phyloP scores from a whole-genome alignment of 441 rosid genomes.

The Erodium texanum region DNA sequence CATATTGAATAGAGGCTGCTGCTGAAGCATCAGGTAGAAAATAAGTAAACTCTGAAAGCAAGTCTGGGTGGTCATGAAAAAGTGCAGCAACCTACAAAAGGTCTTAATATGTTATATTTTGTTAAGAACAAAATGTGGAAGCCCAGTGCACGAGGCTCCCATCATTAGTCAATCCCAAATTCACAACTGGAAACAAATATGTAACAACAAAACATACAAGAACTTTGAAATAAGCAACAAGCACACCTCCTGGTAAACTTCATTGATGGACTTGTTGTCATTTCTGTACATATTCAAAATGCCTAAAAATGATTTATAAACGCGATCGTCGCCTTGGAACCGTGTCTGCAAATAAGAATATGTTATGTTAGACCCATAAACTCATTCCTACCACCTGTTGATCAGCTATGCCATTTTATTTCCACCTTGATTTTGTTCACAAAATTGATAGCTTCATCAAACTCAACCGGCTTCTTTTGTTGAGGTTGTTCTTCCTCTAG shows the following conservation, averaged over 20 bases:
- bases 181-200: constrained; percentile 7
- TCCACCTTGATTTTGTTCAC: constrained; percentile 97
- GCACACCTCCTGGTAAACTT: constrained; percentile 84
- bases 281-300: constrained; percentile 92
- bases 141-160: background rate
- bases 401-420: constrained; percentile 6
- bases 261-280: constrained; percentile 84
- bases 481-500: constrained; percentile 68
- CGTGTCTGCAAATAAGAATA: constrained; percentile 56
- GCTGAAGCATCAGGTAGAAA: constrained; percentile 87
- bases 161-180: constrained; percentile 8
- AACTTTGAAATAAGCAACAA: constrained; percentile 7
- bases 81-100: constrained; percentile 68
- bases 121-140: background rate
- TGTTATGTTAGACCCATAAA: constrained; percentile 14
- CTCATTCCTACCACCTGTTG: constrained; percentile 10
- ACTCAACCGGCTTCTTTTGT: constrained; percentile 91
- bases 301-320: constrained; percentile 85
- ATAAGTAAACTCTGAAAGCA: constrained; percentile 74
- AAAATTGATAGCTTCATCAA: constrained; percentile 92
- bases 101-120: background rate
- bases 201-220: constrained; percentile 6
- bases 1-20: constrained; percentile 39
- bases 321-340: constrained; percentile 91
- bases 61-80: constrained; percentile 73